Evolutionary conservation across 2,329 filamentous ascomycete species (phyloP), one percentile per base, ranked within the genome.

Genomic region (Penicillium sp.): DNA sequence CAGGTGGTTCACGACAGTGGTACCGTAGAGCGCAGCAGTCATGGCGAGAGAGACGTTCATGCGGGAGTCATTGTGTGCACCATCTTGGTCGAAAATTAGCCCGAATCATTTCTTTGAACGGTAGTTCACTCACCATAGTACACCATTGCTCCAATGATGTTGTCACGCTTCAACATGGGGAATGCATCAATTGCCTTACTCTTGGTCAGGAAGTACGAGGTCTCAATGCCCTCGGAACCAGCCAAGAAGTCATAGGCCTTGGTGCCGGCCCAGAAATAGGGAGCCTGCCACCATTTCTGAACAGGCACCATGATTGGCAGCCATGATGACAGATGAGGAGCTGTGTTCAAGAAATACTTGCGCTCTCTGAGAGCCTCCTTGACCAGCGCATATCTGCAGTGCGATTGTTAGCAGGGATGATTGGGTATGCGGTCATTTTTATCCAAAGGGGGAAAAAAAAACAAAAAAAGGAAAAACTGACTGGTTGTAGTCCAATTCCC

Each of bases 1-100:
- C 67, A 91, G 78, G 74, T 96, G 89, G 74, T 93, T 95, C 57
- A 91, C 84, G 37, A 94, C 84, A 4, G 89, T 95, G 53, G 86
- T 85, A 31, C 90, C 90, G 70, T 94, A 95, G 41, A 95, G 78
- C n/a, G 90, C 89, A 53, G 90, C 90, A 17, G 91, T 95, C 85
- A 93, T 90, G 19, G 89, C 90, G 55, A 95, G 80, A 9, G 89
- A 92, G 28, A 94, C 88, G 69, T 95, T 95, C 90, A 96, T 95
- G 47, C 91, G 85, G 19, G 90, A 94, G 73, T 96, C 91, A 69
- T 96, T 96, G 76, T 96, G 91, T 30, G 89, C 90, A 65, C 91
- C 91, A 76, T 96, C 90, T 83, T 55, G 12, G 26, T 25, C 17
- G 17, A 2, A 4, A 35, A 49, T 53, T 49, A 53, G 51, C 51